phyloP scores from a whole-genome alignment of 768 basidiomycete genomes.

The Leccinum pellstonianum region DNA sequence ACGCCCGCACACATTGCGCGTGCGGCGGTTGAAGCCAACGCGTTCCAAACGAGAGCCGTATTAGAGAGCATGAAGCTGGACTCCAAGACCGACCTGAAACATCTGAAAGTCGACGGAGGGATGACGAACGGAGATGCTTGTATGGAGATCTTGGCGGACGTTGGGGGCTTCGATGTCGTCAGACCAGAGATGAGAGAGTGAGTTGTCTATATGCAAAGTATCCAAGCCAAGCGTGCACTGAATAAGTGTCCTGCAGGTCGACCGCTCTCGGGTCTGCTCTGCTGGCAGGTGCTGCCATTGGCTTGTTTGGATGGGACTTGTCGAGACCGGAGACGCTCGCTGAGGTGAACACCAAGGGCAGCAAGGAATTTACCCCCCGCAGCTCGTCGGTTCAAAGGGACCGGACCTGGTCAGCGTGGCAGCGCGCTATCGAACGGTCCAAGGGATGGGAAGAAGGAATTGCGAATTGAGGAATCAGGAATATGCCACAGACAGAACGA shows the following conservation, averaged over 20 bases:
- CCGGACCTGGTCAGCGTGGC: slow-evolving; percentile 78
- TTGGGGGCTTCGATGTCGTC: slow-evolving; percentile 89
- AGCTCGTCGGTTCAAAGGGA: slow-evolving; percentile 35
- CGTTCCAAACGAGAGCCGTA: slow-evolving; percentile 93
- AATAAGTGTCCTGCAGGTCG: slow-evolving; percentile 48
- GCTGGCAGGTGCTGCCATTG: slow-evolving; percentile 85
- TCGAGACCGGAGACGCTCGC: slow-evolving; percentile 75
- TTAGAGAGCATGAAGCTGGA: slow-evolving; percentile 95
- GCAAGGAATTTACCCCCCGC: slow-evolving; percentile 61
- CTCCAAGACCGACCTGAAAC: slow-evolving; percentile 72
- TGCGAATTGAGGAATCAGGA: slow-evolving; percentile 22
- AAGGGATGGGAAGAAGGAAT: slow-evolving; percentile 74
- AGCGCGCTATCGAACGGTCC: slow-evolving; percentile 82
- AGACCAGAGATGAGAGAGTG: slow-evolving; percentile 97
- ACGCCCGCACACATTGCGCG: slow-evolving; percentile 91
- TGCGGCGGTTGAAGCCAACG: slow-evolving; percentile 94
- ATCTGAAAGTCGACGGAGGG: slow-evolving; percentile 96
- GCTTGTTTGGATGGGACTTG: slow-evolving; percentile 91
- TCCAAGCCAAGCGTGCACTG: not conserved
- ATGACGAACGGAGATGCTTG: slow-evolving; percentile 94
- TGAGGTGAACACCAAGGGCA: slow-evolving; percentile 87
- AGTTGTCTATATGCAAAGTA: slow-evolving; percentile 34
- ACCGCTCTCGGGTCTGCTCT: slow-evolving; percentile 95
- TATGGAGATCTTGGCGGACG: slow-evolving; percentile 83
- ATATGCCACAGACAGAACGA: not conserved